Conservation (phyloP, 306 rosid genomes). For the Glycine latifolia region DNA sequence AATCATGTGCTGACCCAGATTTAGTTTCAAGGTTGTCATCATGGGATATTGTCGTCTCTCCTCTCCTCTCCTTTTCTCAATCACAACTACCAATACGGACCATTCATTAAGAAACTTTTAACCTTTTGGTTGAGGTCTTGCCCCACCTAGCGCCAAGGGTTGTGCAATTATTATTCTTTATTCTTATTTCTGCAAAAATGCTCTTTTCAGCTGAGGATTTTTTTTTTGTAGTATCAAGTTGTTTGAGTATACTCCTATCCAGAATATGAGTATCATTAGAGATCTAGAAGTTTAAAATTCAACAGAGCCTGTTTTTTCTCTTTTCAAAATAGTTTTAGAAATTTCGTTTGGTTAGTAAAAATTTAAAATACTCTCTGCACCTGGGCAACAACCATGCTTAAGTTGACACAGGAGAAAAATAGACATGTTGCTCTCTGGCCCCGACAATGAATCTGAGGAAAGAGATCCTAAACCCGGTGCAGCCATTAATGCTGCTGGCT, state of each 20-base stretch:
- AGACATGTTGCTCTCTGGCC: too few relatives aligned
- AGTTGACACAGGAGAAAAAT: too few relatives aligned
- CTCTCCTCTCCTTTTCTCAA: conserved; percentile 4
- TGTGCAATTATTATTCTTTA: not conserved
- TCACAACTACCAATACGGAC: conserved; percentile 36
- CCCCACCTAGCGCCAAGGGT: not conserved
- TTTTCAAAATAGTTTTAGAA: too few relatives aligned
- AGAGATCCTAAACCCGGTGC: too few relatives aligned
- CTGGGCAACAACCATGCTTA: too few relatives aligned
- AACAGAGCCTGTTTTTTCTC: too few relatives aligned
- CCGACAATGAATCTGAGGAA: too few relatives aligned
- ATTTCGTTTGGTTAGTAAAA: too few relatives aligned
- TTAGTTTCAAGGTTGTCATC: conserved; percentile 47
- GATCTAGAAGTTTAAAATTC: too few relatives aligned
- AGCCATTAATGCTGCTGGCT: too few relatives aligned
- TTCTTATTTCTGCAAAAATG: not conserved
- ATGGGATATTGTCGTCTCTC: too few relatives aligned
- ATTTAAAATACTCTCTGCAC: too few relatives aligned
- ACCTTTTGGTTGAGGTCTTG: conserved; percentile 26
- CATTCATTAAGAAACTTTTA: conserved; percentile 17
- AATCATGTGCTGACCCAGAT: conserved; percentile 15
- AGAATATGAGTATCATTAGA: not conserved
- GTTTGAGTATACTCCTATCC: not conserved
- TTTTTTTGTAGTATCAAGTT: not conserved
- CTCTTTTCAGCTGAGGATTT: not conserved